Conservation (phyloP, 1,284 basidiomycete species). For the Ustilago shanxiensis region DNA sequence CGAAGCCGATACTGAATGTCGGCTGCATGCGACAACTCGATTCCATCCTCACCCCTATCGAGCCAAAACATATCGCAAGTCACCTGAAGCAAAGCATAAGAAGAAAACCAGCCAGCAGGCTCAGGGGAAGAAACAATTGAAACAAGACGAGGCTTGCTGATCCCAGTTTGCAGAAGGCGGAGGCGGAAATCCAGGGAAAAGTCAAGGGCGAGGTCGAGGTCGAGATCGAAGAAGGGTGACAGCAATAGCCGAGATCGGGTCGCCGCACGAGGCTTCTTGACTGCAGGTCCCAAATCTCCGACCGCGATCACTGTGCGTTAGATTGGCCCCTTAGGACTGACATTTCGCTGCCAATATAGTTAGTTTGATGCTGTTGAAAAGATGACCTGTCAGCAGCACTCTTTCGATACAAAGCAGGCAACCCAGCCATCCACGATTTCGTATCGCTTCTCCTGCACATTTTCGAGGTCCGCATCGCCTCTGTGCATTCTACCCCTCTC, state of each 20-base stretch:
- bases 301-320: constrained; percentile 1
- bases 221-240: neutral
- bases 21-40: neutral
- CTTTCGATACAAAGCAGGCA: neutral
- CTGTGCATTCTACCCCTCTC: neutral
- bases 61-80: neutral
- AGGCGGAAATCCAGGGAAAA: neutral
- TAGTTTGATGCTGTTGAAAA: neutral
- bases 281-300: constrained; percentile 10
- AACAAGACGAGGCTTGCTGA: neutral
- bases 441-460: neutral
- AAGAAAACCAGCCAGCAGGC: neutral
- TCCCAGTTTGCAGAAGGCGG: neutral
- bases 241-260: constrained; percentile 19
- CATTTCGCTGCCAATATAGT: no score
- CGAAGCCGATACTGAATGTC: neutral
- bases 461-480: constrained; percentile 1
- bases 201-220: no score
- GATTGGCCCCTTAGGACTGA: no score
- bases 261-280: constrained; percentile 17
- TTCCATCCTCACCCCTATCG: neutral
- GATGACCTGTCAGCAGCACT: neutral
- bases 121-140: neutral
- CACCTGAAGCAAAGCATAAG: neutral
- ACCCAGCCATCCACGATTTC: neutral